Base-by-base conservation (phyloP, 768 basidiomycete genomes). In the Suillus variegatus region DNA sequence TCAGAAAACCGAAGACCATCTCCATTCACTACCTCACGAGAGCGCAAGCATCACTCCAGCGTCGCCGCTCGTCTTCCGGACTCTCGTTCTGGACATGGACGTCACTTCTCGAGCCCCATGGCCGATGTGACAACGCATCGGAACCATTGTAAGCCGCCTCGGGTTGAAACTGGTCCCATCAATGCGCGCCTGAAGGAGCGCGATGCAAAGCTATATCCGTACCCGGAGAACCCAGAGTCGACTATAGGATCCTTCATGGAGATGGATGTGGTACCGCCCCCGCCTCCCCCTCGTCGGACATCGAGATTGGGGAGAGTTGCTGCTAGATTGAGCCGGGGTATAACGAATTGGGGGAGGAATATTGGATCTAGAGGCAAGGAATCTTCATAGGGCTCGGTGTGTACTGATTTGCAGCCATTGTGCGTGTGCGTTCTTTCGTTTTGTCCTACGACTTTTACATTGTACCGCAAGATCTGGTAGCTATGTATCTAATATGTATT, bases 201-300 rank as follows among this genome's bases (percentile, higher is more conserved):
- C 40, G 25, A 40, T 8, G 57, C 40, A 10, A 41, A 58, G 40
- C 16, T 58, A 25, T 58, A 41, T 25, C 57, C 57, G 4, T 58
- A 18, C 18, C 40, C 40, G 25, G 25, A 49, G 60, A 64, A 43
- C 61, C 6, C 16, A 68, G 57, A 58, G 25, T 40, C 62, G 2
- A 66, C 72, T 4, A 60, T 64, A 18, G 56, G 61, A 25, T 76
- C 75, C 2, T 76, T 76, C 66, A 78, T 76, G 75, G 75, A 76
- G 36, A 76, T 76, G 75, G 77, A 78, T 32, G 65, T 71, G 36
- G 67, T 55, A 20, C 4, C 36, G n/a, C 62, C 58, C 12, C 61
- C 62, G 25, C 55, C 51, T 43, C 58, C 47, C 28, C 66, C 72
- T 43, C 69, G 49, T 36, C 69, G 60, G 40, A 6, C 40, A 13